Percentiles rank a stretch among this genome's conserved stretches.
Conservation (phyloP, 108 stramenopile species). For the Cylindrotheca fusiformis region DNA sequence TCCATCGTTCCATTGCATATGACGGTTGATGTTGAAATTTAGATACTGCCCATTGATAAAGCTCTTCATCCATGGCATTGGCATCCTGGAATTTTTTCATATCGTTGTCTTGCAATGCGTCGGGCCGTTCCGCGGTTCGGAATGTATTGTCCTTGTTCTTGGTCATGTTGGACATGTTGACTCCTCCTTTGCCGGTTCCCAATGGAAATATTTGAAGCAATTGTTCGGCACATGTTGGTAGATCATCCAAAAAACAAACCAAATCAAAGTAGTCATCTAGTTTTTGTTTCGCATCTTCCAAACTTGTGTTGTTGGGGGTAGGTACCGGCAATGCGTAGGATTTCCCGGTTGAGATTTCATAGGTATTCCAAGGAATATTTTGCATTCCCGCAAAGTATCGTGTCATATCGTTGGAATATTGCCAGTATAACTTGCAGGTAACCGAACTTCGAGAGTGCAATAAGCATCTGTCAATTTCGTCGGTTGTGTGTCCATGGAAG, state of each 20-base stretch:
- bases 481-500: conserved; percentile 5
- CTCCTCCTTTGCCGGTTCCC: background rate
- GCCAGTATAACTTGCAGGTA: background rate
- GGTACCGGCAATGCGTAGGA: background rate
- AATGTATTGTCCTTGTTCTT: background rate
- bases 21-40: no score
- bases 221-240: background rate
- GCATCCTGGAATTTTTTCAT: background rate
- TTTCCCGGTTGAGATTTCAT: background rate
- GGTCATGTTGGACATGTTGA: background rate
- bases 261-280: background rate
- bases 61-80: background rate
- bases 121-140: background rate
- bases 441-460: background rate
- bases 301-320: background rate
- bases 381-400: background rate
- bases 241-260: background rate
- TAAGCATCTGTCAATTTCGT: conserved; percentile 11
- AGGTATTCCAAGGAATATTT: background rate
- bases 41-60: background rate
- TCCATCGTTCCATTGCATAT: no score
- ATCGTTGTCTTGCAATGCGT: background rate
- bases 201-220: background rate
- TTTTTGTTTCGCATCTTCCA: background rate
- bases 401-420: background rate